phyloP scores from a whole-genome alignment of 2,329 filamentous ascomycete genomes.

The Fusarium staphyleae region DNA sequence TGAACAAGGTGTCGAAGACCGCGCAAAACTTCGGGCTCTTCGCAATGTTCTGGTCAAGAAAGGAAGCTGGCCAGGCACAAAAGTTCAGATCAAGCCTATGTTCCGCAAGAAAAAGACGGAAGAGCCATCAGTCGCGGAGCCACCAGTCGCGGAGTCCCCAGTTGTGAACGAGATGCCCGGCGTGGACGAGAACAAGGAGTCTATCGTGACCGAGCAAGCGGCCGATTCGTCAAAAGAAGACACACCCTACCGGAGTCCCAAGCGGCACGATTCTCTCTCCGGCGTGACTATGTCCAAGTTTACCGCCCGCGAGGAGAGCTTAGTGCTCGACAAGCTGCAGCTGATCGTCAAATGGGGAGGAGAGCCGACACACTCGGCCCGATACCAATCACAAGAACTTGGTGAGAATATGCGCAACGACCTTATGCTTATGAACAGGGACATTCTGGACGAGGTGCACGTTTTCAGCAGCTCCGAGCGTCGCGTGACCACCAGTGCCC shows the following conservation, averaged over 20 bases:
- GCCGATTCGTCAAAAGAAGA: constrained; percentile 35
- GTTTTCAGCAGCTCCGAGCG: constrained; percentile 97
- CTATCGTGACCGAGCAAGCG: constrained; percentile 30
- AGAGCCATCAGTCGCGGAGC: constrained; percentile 52
- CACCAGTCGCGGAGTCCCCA: constrained; percentile 47
- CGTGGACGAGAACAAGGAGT: constrained; percentile 42
- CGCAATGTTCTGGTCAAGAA: constrained; percentile 91
- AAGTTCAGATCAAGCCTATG: constrained; percentile 99
- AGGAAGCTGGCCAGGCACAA: constrained; percentile 91
- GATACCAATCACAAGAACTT: constrained; percentile 94
- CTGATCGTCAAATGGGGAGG: constrained; percentile 99
- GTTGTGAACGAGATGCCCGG: constrained; percentile 47
- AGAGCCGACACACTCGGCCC: constrained; percentile 94
- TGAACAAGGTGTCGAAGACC: constrained; percentile 81
- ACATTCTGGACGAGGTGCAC: constrained; percentile 89
- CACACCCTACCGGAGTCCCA: constrained; percentile 50
- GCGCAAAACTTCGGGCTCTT: constrained; percentile 82
- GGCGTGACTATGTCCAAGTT: constrained; percentile 93
- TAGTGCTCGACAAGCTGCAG: constrained; percentile 94
- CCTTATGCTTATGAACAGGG: constrained; percentile 87
- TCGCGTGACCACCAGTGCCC: constrained; percentile 91
- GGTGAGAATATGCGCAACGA: constrained; percentile 97
- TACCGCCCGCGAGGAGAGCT: constrained; percentile 89
- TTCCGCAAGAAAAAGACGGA: constrained; percentile 86
- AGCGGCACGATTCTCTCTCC: constrained; percentile 83